These are phyloP conservation scores for Fusarium sp. DNA, from an alignment of 2,329 filamentous ascomycete species.

Conservation along the genomic window DNA sequence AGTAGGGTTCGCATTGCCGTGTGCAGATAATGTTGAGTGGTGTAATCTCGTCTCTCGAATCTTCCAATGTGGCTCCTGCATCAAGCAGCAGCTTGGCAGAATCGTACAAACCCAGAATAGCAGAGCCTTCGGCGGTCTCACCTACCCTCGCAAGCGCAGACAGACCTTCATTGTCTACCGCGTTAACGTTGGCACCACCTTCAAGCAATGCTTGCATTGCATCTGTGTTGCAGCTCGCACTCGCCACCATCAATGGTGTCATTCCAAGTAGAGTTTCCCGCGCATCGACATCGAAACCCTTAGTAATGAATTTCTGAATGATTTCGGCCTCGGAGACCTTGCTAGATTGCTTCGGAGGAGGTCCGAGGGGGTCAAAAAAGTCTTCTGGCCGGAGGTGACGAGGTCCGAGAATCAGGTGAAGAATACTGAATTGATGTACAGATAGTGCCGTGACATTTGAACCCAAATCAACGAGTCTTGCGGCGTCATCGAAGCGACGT, in stretches of 20 bases:
- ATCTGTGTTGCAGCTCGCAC: constrained; percentile 38
- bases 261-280: constrained; percentile 39
- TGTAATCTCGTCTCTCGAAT: constrained; percentile 35
- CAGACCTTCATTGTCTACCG: constrained; percentile 38
- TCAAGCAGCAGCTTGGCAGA: constrained; percentile 39
- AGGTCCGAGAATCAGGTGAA: constrained; percentile 40
- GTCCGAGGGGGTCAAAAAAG: constrained; percentile 21
- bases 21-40: constrained; percentile 39
- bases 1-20: constrained; percentile 36
- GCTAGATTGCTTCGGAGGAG: constrained; percentile 5
- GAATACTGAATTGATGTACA: constrained; percentile 39
- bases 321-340: constrained; percentile 37
- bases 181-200: constrained; percentile 38
- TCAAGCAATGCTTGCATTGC: constrained; percentile 38
- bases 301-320: constrained; percentile 37
- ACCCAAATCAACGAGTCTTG: constrained; percentile 38
- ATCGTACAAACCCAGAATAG: constrained; percentile 32
- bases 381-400: constrained; percentile 34
- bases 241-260: constrained; percentile 42
- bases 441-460: constrained; percentile 36
- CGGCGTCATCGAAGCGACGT: constrained; percentile 40
- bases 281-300: constrained; percentile 40
- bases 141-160: constrained; percentile 37
- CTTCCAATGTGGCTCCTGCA: constrained; percentile 33
- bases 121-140: constrained; percentile 37